Evolutionary conservation across 176 grass and related monocot species (phyloP).

Genomic region (Microstegium vimineum): DNA sequence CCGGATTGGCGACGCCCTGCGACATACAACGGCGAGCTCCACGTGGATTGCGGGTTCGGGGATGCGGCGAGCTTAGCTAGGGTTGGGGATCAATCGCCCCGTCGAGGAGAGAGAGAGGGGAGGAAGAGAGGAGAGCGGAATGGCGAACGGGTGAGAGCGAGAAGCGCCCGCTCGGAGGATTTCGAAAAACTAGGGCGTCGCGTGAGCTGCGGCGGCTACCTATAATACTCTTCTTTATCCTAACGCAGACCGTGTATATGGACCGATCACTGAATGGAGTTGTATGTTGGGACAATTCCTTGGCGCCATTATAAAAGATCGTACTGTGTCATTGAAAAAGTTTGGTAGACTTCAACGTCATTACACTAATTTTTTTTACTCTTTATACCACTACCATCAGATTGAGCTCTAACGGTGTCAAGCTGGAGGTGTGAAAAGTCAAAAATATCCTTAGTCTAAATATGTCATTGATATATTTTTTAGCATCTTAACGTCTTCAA

Average conservation of each 20-base stretch:
- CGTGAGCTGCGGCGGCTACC: not conserved
- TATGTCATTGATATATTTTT: too few relatives aligned
- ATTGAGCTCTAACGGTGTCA: too few relatives aligned
- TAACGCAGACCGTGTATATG: not conserved
- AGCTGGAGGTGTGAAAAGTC: too few relatives aligned
- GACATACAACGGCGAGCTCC: not conserved
- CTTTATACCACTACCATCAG: too few relatives aligned
- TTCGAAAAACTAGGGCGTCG: constrained; percentile 50
- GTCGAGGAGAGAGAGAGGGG: not conserved
- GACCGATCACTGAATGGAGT: not conserved
- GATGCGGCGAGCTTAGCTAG: not conserved
- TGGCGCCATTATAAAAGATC: too few relatives aligned
- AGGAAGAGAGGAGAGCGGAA: not conserved
- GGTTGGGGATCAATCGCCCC: constrained; percentile 22
- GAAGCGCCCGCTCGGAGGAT: constrained; percentile 39
- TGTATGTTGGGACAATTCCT: too few relatives aligned
- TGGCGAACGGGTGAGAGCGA: constrained; percentile 23
- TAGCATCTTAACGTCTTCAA: too few relatives aligned
- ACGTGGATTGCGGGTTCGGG: not conserved
- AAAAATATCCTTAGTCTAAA: too few relatives aligned
- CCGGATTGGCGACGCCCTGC: not conserved
- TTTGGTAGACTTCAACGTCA: too few relatives aligned
- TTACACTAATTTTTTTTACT: too few relatives aligned
- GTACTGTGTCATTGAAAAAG: too few relatives aligned
- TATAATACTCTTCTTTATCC: not conserved